These are phyloP conservation scores for Angomonas ambiguus DNA, from an alignment of 208 protist genomes.

Conservation along the genomic window DNA sequence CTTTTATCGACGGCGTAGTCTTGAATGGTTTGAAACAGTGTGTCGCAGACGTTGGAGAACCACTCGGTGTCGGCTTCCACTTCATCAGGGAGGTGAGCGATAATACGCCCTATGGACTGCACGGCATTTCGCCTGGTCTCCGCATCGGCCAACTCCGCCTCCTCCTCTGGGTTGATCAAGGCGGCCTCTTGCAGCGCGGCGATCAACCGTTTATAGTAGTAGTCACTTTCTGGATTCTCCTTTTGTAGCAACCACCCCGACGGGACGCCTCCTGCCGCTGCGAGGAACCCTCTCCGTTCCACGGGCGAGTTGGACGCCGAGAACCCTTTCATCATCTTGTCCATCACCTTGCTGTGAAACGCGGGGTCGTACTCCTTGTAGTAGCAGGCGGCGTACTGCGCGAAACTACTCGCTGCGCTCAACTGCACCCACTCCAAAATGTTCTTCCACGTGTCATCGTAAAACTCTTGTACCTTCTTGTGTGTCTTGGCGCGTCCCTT, in stretches of 20 bases:
- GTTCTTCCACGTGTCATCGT: constrained; percentile 89
- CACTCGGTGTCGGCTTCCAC: constrained; percentile 18
- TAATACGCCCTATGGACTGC: constrained; percentile 37
- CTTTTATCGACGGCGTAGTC: constrained; percentile 95
- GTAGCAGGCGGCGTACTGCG: constrained; percentile 53
- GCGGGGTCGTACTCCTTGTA: constrained; percentile 48
- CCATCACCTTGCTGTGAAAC: constrained; percentile 76
- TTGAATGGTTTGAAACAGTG: constrained; percentile 58
- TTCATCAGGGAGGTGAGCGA: constrained; percentile 17
- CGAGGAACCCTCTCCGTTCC: constrained; percentile 77
- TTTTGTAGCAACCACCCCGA: constrained; percentile 28
- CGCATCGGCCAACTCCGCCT: constrained; percentile 78
- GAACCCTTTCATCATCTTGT: constrained; percentile 44
- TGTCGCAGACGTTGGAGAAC: constrained; percentile 34
- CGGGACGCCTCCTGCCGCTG: constrained; percentile 80
- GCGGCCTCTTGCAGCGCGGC: constrained; percentile 19
- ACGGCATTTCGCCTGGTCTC: constrained; percentile 91
- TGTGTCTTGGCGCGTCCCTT: constrained; percentile 52
- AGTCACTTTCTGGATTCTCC: not conserved
- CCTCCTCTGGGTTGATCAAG: constrained; percentile 22
- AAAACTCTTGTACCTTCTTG: constrained; percentile 67
- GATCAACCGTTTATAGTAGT: constrained; percentile 13
- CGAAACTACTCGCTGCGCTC: constrained; percentile 58
- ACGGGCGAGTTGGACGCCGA: constrained; percentile 34
- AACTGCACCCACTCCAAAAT: constrained; percentile 83